Base-by-base conservation (phyloP, 805 yeast genomes). In the Starmerella khaoyaiensis region DNA sequence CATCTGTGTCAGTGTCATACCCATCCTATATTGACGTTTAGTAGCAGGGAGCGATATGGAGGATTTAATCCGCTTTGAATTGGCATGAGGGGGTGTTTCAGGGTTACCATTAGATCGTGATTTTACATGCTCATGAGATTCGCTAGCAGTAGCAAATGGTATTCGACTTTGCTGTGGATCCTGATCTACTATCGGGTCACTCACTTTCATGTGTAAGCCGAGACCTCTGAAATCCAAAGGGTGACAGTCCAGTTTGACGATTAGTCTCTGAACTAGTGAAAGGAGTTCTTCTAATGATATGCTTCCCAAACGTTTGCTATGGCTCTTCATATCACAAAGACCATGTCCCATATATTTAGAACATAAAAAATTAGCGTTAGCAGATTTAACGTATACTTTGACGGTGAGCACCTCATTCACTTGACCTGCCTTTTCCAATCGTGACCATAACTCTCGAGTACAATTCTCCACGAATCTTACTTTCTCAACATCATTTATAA, bases 271-370 rank as follows among this genome's bases (percentile, higher is more conserved):
- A 68, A 26, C 75, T 51, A 50, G 77, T 81, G 10, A 74, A 64
- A 0, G 74, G 68, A 7, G 82, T 54, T n/a, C 71, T 51, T 48
- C 64, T 0, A 84, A 83, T 5, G 20, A 5, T 11, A 87, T 51
- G 23, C 63, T 63, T n/a, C n/a, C n/a, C n/a, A n/a, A n/a, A n/a
- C n/a, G n/a, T 2, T 77, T 60, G 9, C 76, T 63, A 46, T 73
- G 74, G 29, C 75, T 71, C 10, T 67, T 58, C 23, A 76, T 61
- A 35, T 76, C 82, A 56, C 94, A 82, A 11, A 54, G 54, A 0
- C 98, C 97, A 73, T 79, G 72, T 0, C 98, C 98, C 51, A 90
- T 45, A 55, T 62, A 76, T 52, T 87, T 90, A 1, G 79, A 68
- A 0, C 96, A 81, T 15, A 72, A 72, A 2, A 76, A 54, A 0